A percentile compares a stretch with the other conserved stretches of the same genome.
Conservation (phyloP, 495 filamentous ascomycete genomes). For the Echria macrotheca region DNA sequence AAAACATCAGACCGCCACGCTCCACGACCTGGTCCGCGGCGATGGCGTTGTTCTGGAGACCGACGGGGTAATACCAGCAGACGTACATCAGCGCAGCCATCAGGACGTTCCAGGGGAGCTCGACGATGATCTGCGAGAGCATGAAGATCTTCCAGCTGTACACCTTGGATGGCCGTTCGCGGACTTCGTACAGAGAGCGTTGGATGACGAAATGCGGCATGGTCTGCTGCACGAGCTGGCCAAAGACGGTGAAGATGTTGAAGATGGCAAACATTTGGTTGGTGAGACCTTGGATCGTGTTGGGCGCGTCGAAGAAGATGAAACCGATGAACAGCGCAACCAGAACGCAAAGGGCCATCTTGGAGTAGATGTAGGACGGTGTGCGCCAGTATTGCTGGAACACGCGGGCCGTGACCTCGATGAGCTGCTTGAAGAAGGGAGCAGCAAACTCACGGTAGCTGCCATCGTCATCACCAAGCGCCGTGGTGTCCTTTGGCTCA, state of each 20-base stretch:
- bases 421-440: slow-evolving; percentile 49
- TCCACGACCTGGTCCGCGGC: slow-evolving; percentile 49
- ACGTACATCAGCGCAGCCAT: slow-evolving; percentile 65
- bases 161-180: slow-evolving; percentile 77
- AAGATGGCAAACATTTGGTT: slow-evolving; percentile 88
- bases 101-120: slow-evolving; percentile 70
- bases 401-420: slow-evolving; percentile 54
- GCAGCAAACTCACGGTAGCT: slow-evolving; percentile 54
- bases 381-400: slow-evolving; percentile 91
- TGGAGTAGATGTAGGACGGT: slow-evolving; percentile 79
- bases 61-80: slow-evolving; percentile 78
- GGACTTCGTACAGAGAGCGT: slow-evolving; percentile 74
- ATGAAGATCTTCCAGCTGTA: slow-evolving; percentile 84
- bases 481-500: slow-evolving; percentile 46
- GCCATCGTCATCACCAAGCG: slow-evolving; percentile 24
- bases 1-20: slow-evolving; percentile 62
- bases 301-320: slow-evolving; percentile 71
- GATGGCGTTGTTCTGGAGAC: slow-evolving; percentile 64
- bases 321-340: slow-evolving; percentile 80
- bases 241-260: slow-evolving; percentile 72
- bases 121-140: slow-evolving; percentile 68
- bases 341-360: slow-evolving; percentile 50
- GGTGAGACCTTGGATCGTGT: slow-evolving; percentile 70
- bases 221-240: slow-evolving; percentile 71
- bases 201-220: slow-evolving; percentile 81